Conservation (phyloP, 345 rosid genomes). For the Zanthoxylum bungeanum region DNA sequence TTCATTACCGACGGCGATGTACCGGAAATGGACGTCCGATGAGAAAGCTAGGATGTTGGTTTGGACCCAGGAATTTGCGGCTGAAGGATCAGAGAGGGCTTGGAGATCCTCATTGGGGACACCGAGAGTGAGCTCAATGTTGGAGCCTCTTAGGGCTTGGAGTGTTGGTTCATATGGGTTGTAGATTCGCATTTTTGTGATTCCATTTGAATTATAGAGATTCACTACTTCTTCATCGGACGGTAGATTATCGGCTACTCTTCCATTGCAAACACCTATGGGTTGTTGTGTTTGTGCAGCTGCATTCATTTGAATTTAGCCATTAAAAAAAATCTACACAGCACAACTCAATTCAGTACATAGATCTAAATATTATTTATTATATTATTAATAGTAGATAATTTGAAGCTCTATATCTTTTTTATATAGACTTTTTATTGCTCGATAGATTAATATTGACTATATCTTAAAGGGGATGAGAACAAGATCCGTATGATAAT, state of each 20-base stretch:
- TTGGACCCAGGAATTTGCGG: slow-evolving; percentile 34
- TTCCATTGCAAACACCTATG: slow-evolving; percentile 43
- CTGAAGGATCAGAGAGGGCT: slow-evolving; percentile 21
- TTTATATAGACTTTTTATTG: no score
- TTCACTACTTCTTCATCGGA: slow-evolving; percentile 25
- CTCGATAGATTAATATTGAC: no score
- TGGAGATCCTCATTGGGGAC: slow-evolving; percentile 33
- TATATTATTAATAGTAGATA: no score
- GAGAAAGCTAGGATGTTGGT: slow-evolving; percentile 26
- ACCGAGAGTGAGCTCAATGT: slow-evolving; percentile 32
- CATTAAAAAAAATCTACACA: neutral
- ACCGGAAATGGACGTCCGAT: slow-evolving; percentile 34
- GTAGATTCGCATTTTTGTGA: slow-evolving; percentile 36
- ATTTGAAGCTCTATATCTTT: no score
- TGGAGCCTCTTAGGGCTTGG: slow-evolving; percentile 38
- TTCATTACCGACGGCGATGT: slow-evolving; percentile 57
- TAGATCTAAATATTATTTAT: neutral
- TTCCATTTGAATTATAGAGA: slow-evolving; percentile 28
- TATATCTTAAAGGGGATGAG: no score
- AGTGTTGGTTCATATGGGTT: slow-evolving; percentile 36
- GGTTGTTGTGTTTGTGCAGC: slow-evolving; percentile 16
- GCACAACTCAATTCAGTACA: neutral
- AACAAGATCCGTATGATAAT: no score
- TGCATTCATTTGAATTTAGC: neutral
- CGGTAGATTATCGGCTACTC: slow-evolving; percentile 37